Conservation (phyloP, 495 filamentous ascomycete genomes). For the Rhizodiscina lignyota region DNA sequence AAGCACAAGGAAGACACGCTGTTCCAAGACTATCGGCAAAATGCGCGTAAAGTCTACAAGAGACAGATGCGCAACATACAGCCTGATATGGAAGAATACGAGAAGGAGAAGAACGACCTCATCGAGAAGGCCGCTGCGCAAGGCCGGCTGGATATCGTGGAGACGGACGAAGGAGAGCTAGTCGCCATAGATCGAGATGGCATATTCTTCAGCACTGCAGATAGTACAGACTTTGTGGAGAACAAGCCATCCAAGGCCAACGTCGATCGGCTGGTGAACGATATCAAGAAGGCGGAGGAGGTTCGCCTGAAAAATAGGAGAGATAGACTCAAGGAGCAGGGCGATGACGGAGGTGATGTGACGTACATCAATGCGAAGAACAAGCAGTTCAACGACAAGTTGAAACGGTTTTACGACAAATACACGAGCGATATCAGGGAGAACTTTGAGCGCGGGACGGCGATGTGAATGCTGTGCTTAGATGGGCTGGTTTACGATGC, state of each 20-base stretch:
- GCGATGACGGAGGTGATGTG: slow-evolving; percentile 67
- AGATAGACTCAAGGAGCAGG: slow-evolving; percentile 52
- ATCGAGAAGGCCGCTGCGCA: slow-evolving; percentile 66
- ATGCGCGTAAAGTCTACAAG: slow-evolving; percentile 85
- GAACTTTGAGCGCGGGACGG: slow-evolving; percentile 92
- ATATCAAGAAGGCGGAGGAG: slow-evolving; percentile 81
- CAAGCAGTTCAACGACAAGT: slow-evolving; percentile 88
- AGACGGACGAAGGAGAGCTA: slow-evolving; percentile 85
- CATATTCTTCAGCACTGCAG: slow-evolving; percentile 73
- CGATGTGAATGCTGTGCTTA: no score
- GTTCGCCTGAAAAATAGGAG: slow-evolving; percentile 65
- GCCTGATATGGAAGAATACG: slow-evolving; percentile 61
- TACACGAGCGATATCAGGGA: slow-evolving; percentile 96
- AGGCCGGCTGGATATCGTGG: slow-evolving; percentile 78
- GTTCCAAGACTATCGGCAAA: slow-evolving; percentile 78
- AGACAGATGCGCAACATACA: slow-evolving; percentile 55
- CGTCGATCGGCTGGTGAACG: slow-evolving; percentile 75
- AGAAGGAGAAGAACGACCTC: slow-evolving; percentile 65
- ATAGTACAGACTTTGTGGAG: slow-evolving; percentile 62
- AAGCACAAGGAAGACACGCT: slow-evolving; percentile 68
- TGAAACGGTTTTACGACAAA: slow-evolving; percentile 93
- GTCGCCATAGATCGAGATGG: slow-evolving; percentile 85
- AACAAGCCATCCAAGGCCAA: slow-evolving; percentile 79
- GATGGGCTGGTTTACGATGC: no score
- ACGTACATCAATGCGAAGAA: slow-evolving; percentile 86